A percentile compares a stretch with the other conserved stretches of the same genome.
These are phyloP conservation scores for Lentinus brumalis DNA, from an alignment of 768 basidiomycete species.

Conservation along the genomic window DNA sequence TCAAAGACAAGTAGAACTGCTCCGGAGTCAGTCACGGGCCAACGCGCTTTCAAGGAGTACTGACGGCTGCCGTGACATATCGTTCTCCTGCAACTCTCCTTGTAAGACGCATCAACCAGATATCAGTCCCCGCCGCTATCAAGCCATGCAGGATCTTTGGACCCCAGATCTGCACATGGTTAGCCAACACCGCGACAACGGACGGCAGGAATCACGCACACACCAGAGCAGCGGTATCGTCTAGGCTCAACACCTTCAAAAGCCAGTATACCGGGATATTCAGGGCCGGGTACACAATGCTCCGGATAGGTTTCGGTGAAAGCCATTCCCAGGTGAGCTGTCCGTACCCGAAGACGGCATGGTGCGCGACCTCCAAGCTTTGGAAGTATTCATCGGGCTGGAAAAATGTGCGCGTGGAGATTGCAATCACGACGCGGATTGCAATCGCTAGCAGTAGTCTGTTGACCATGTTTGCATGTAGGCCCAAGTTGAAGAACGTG, in stretches of 20 bases:
- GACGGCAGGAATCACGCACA: conserved; percentile 31
- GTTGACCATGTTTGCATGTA: conserved; percentile 1
- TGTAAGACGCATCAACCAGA: conserved; percentile 67
- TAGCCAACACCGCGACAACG: neutral
- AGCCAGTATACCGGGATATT: conserved; percentile 81
- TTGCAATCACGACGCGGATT: conserved; percentile 57
- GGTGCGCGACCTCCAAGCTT: conserved; percentile 89
- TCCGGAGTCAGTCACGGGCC: neutral
- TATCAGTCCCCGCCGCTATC: conserved; percentile 81
- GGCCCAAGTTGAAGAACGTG: neutral
- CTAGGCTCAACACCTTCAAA: conserved; percentile 57
- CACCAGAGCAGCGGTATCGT: conserved; percentile 64
- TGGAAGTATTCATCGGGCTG: conserved; percentile 99
- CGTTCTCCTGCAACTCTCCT: conserved; percentile 55
- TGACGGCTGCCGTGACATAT: conserved; percentile 63
- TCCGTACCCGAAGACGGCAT: conserved; percentile 88
- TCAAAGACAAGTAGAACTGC: conserved; percentile 78
- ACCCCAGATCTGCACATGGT: conserved; percentile 56
- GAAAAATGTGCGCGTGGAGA: conserved; percentile 83
- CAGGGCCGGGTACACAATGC: conserved; percentile 77
- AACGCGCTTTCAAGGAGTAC: conserved; percentile 32
- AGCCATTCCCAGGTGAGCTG: conserved; percentile 97
- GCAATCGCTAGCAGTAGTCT: conserved; percentile 10
- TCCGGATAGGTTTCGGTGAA: conserved; percentile 67
- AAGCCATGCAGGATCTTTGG: conserved; percentile 77